Evolutionary conservation across 2,329 filamentous ascomycete species (phyloP).

Genomic region (Diplocarpon mali): DNA sequence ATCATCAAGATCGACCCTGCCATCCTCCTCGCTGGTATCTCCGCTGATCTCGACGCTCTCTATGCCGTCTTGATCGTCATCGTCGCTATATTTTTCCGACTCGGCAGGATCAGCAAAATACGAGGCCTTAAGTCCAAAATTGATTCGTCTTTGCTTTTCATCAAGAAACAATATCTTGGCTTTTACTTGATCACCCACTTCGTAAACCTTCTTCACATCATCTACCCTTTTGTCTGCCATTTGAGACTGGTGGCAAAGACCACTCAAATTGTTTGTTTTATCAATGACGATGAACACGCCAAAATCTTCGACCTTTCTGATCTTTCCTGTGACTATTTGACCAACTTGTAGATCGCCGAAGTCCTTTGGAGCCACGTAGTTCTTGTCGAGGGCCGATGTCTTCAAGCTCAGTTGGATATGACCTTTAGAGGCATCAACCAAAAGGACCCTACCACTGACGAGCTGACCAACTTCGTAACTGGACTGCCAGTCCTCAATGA

Average conservation of each 20-base stretch:
- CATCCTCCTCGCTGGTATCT: slow-evolving; percentile 33
- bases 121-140: slow-evolving; percentile 84
- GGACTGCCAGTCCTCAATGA: slow-evolving; percentile 91
- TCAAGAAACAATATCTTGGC: slow-evolving; percentile 78
- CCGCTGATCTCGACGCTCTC: slow-evolving; percentile 33
- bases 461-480: slow-evolving; percentile 81
- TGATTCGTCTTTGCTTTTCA: slow-evolving; percentile 63
- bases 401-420: slow-evolving; percentile 83
- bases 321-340: slow-evolving; percentile 76
- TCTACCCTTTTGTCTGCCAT: slow-evolving; percentile 76
- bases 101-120: slow-evolving; percentile 60
- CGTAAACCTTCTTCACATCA: slow-evolving; percentile 83
- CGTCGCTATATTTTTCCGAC: slow-evolving; percentile 36
- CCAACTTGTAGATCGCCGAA: slow-evolving; percentile 70
- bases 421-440: slow-evolving; percentile 54
- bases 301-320: slow-evolving; percentile 89
- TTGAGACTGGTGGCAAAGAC: slow-evolving; percentile 83
- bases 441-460: slow-evolving; percentile 74
- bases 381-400: slow-evolving; percentile 67
- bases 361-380: slow-evolving; percentile 62
- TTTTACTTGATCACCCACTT: slow-evolving; percentile 86
- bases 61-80: slow-evolving; percentile 34
- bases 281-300: slow-evolving; percentile 91
- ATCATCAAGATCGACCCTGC: slow-evolving; percentile 22
- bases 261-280: slow-evolving; percentile 77